Base-by-base conservation (phyloP, 2,329 filamentous ascomycete species). In the Penicillium paneum region DNA sequence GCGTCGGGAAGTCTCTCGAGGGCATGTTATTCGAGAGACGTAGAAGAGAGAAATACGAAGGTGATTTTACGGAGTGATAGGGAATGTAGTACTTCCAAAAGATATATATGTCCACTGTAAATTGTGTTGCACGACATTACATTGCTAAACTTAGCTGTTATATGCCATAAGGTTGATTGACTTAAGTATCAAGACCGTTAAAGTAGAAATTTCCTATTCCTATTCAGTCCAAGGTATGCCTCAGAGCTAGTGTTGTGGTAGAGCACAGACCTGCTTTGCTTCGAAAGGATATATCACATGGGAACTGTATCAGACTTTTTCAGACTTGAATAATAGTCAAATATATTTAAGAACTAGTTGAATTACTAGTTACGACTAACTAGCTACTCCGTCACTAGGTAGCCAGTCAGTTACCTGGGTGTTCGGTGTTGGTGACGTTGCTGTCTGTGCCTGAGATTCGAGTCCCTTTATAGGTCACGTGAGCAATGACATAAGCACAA, bases 401-500 rank as follows among this genome's bases (percentile, higher is more conserved):
- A 28, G 26, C 8, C 26, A 28, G 8, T 8, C 26, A 28, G 8
- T 28, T 41, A 11, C 21, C 13, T n/a, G 13, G 8, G 15, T 41
- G 21, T 26, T 8, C 10, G 24, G 8, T 7, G 8, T 13, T 28
- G 26, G 39, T 29, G 51, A 49, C 17, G 26, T 49, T 10, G 29
- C 21, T 12, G 29, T 17, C 32, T 21, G 34, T 50, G 34, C 46
- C 52, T 50, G 52, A 52, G 52, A 46, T 29, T 24, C 11, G 11
- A 50, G 12, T 52, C 36, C 52, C 46, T 43, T 26, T 28, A 12
- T 0, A 17, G 13, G 28, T 53, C 59, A 60, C 55, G 49, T 63
- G 55, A 0, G 11, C 0, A 7, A 48, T 62, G 51, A 64, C 58
- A 61, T 63, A 64, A 64, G 55, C 56, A 44, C 1, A n/a, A 17